A percentile compares a stretch with the other conserved stretches of the same genome.
Conservation (phyloP, 2,329 filamentous ascomycete genomes). For the Colletotrichum sp. region DNA sequence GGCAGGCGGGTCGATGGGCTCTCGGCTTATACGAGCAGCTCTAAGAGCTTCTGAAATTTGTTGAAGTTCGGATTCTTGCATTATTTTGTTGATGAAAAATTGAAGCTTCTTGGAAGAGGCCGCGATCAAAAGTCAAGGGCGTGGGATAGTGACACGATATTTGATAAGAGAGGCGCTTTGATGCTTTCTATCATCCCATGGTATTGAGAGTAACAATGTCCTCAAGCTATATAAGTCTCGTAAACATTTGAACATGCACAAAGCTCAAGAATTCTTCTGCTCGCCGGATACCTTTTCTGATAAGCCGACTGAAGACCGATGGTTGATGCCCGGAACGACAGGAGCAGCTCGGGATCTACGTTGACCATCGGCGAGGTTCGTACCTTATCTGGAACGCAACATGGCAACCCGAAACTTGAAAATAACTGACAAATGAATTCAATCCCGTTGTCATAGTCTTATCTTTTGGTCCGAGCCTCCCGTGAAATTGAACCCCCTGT, state of each 20-base stretch:
- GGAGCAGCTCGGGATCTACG: background rate
- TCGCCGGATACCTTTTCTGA: background rate
- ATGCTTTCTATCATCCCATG: background rate
- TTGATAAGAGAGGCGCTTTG: background rate
- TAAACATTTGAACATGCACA: background rate
- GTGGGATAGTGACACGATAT: background rate
- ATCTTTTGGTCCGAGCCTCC: background rate
- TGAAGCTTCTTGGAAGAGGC: background rate
- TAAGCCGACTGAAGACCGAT: background rate
- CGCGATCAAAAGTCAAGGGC: background rate
- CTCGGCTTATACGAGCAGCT: slow-evolving; percentile 22
- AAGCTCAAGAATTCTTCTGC: background rate
- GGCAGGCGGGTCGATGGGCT: slow-evolving; percentile 25
- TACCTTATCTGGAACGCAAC: background rate
- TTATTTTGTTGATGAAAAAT: background rate
- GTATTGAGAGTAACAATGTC: background rate
- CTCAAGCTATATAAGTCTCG: background rate
- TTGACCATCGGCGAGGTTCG: background rate
- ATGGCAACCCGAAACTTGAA: background rate
- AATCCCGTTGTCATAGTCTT: background rate
- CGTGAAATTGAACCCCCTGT: background rate
- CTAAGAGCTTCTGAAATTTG: slow-evolving; percentile 21
- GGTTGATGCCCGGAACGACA: background rate
- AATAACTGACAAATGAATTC: background rate
- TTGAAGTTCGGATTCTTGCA: background rate